Conservation (phyloP, 495 filamentous ascomycete genomes). For the Hypoxylon lenormandii region DNA sequence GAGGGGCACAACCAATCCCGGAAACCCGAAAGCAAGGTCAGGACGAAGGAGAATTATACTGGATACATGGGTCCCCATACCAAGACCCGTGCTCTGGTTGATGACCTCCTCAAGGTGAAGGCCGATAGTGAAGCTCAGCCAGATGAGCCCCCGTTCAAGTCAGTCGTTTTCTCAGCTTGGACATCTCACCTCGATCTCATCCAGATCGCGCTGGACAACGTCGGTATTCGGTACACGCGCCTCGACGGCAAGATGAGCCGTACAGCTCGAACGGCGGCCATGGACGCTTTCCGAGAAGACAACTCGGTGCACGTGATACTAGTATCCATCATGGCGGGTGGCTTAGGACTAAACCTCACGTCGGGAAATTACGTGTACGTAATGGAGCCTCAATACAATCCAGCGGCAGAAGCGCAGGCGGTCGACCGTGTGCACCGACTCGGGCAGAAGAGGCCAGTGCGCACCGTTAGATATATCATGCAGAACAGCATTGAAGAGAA, state of each 20-base stretch:
- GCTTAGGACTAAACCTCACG: slow-evolving; percentile 91
- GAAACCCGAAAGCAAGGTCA: slow-evolving; percentile 66
- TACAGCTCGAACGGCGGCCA: slow-evolving; percentile 73
- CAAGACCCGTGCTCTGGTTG: slow-evolving; percentile 83
- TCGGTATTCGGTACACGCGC: slow-evolving; percentile 75
- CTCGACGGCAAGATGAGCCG: slow-evolving; percentile 90
- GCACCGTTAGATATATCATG: slow-evolving; percentile 88
- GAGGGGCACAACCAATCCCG: slow-evolving; percentile 58
- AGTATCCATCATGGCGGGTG: slow-evolving; percentile 91
- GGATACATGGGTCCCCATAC: slow-evolving; percentile 90
- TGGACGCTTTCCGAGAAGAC: slow-evolving; percentile 82
- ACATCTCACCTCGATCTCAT: slow-evolving; percentile 94
- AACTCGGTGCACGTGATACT: slow-evolving; percentile 79
- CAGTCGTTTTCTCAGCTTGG: slow-evolving; percentile 94
- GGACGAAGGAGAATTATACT: slow-evolving; percentile 74
- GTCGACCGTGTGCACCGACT: slow-evolving; percentile 93
- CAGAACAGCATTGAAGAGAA: slow-evolving; percentile 89
- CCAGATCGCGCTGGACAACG: slow-evolving; percentile 79
- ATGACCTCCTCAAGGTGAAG: slow-evolving; percentile 70
- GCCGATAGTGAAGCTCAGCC: slow-evolving; percentile 69
- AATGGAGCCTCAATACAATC: slow-evolving; percentile 99
- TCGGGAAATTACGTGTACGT: slow-evolving; percentile 87
- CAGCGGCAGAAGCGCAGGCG: slow-evolving; percentile 91
- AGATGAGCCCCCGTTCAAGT: slow-evolving; percentile 78
- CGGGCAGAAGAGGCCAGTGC: slow-evolving; percentile 86